Evolutionary conservation across 768 basidiomycete species (phyloP).

Genomic region (Pleurotus citrinopileatus): DNA sequence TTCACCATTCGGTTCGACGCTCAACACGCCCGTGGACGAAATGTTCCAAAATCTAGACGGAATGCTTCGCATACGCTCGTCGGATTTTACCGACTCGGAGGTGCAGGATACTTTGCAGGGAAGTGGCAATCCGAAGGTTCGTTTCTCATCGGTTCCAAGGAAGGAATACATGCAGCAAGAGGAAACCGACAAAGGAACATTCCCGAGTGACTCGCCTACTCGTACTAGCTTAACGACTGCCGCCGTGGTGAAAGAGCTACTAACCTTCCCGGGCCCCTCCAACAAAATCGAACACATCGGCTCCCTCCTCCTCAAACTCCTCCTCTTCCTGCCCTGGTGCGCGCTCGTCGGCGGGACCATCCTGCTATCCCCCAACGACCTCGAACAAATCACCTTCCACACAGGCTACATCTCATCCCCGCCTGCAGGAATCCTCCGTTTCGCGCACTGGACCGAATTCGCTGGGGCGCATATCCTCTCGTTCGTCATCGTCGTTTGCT

Average conservation of each 20-base stretch:
- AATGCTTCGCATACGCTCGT: not conserved
- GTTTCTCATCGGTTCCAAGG: too few species aligned
- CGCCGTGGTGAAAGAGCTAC: not conserved
- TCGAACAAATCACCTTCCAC: constrained; percentile 34
- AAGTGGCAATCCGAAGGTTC: too few species aligned
- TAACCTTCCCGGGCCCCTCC: constrained; percentile 9
- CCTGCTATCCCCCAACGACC: constrained; percentile 31
- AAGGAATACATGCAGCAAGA: too few species aligned
- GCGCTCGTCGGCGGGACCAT: constrained; percentile 40
- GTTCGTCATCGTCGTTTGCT: constrained; percentile 29
- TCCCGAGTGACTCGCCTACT: not conserved
- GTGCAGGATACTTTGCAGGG: not conserved
- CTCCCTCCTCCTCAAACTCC: constrained; percentile 19
- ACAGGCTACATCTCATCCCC: constrained; percentile 25
- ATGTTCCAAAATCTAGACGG: not conserved
- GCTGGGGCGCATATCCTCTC: constrained; percentile 34
- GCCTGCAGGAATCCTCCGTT: constrained; percentile 32
- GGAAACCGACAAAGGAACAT: too few species aligned
- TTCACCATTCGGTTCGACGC: constrained; percentile 37
- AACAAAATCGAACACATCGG: constrained; percentile 13
- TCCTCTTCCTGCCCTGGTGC: constrained; percentile 45
- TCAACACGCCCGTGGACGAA: constrained; percentile 41
- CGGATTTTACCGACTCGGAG: not conserved
- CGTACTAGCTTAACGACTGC: not conserved
- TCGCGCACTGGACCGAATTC: constrained; percentile 37